Evolutionary conservation across 257 asterid genomes (phyloP).

Genomic region (Leonotis leonurus): DNA sequence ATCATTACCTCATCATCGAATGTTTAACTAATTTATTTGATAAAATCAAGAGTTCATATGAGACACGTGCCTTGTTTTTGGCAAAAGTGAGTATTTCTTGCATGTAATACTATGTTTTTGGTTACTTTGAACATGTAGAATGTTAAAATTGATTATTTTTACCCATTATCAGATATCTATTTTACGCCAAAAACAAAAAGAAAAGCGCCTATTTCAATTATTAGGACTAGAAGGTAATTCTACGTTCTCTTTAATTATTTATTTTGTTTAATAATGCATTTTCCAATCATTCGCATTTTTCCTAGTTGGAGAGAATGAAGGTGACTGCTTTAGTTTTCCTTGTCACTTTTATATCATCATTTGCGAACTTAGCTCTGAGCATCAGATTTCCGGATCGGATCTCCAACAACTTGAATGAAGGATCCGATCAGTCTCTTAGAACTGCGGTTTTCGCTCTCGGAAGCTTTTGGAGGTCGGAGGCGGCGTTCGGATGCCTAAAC

Average conservation of each 20-base stretch:
- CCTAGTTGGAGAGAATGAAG: constrained; percentile 23
- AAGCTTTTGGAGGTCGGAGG: constrained; percentile 97
- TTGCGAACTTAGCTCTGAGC: constrained; percentile 28
- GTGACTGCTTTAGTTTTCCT: constrained; percentile 19
- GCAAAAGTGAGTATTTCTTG: too few relatives aligned
- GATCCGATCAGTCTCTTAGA: constrained; percentile 38
- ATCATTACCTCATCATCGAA: too few relatives aligned
- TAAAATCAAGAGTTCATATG: too few relatives aligned
- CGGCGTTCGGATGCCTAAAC: constrained; percentile 75
- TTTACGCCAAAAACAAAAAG: too few relatives aligned
- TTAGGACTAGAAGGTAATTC: neutral
- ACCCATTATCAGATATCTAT: too few relatives aligned
- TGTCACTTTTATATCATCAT: constrained; percentile 20
- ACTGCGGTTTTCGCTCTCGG: constrained; percentile 85
- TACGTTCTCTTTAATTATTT: neutral
- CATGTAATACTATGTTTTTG: too few relatives aligned
- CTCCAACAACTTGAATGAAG: constrained; percentile 21
- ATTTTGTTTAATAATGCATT: neutral
- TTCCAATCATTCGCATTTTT: neutral
- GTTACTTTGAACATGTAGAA: too few relatives aligned
- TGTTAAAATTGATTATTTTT: too few relatives aligned
- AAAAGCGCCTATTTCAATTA: too few relatives aligned
- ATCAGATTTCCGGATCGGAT: constrained; percentile 73
- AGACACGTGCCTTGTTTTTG: too few relatives aligned
- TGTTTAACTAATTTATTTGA: too few relatives aligned